phyloP scores from a whole-genome alignment of 2,329 filamentous ascomycete genomes.

The Monosporascus cannonballus region DNA sequence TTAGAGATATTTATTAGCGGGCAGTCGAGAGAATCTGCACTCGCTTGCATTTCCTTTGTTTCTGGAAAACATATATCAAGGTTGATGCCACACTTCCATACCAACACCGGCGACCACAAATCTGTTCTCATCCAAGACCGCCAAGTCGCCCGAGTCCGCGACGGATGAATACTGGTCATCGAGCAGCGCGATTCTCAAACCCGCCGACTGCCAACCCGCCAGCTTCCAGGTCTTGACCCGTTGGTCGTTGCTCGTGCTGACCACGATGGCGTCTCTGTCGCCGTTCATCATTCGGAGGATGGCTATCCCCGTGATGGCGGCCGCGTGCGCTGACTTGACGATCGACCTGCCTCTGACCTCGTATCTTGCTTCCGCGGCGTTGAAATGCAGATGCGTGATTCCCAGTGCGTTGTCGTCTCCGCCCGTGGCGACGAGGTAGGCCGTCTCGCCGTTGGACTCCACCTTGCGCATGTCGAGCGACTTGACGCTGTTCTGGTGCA shows the following conservation, averaged over 20 bases:
- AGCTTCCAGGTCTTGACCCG: conserved; percentile 50
- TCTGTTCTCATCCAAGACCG: conserved; percentile 24
- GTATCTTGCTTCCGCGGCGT: conserved; percentile 4
- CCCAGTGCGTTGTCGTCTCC: conserved; percentile 85
- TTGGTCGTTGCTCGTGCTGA: conserved; percentile 56
- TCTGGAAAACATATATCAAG: background rate
- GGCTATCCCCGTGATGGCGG: conserved; percentile 58
- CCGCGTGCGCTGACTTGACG: conserved; percentile 59
- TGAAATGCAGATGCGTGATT: conserved; percentile 17
- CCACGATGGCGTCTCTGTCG: conserved; percentile 23
- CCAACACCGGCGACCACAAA: conserved; percentile 5
- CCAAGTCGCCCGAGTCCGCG: conserved; percentile 52
- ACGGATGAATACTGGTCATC: conserved; percentile 51
- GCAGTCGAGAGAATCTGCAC: too few species aligned
- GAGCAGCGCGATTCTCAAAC: conserved; percentile 32
- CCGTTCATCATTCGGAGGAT: conserved; percentile 23
- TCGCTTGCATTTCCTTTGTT: too few species aligned
- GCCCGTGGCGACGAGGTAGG: conserved; percentile 59
- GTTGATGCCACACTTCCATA: conserved; percentile 5
- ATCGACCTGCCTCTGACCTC: conserved; percentile 21
- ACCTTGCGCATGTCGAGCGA: conserved; percentile 39
- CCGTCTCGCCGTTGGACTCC: conserved; percentile 22
- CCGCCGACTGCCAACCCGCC: conserved; percentile 7
- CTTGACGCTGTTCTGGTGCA: conserved; percentile 84
- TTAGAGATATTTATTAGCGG: too few species aligned